Evolutionary conservation across 148 eudicot species (phyloP), one percentile per base, ranked within the genome.

Genomic region (Rhododendron henanense): DNA sequence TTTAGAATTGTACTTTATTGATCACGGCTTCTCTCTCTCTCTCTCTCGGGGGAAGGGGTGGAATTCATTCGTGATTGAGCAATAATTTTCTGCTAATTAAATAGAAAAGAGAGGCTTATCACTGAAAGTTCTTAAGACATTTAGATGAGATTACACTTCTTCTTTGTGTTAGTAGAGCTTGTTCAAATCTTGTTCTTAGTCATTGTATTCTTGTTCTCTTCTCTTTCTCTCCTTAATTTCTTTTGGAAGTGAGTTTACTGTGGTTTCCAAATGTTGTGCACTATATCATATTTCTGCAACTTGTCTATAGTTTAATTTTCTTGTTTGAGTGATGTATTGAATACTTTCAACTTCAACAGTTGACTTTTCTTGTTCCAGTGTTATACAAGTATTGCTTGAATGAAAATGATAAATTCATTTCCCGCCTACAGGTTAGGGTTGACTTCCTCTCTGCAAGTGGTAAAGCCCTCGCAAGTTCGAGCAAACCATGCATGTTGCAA

Each of bases 401-500:
- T 5, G 44, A 18, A 78, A 23, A 37, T 31, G 31, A 67, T 76
- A 14, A 67, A 31, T 33, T 51, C 14, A n/a, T 81, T 35, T 74
- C 28, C 33, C 35, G 15, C 78, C 48, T 67, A 79, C 76, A 94
- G 99, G 95, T 94, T 39, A 92, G 93, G 87, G 89, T 93, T 48
- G 96, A 95, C 75, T 93, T 92, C 74, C 89, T 94, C 18, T 89
- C 94, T 39, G 87, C 90, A 75, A 90, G 90, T 63, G 95, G 98
- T 33, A 90, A 88, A 82, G 75, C 89, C 81, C 90, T 95, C 15
- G 91, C 93, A 82, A 97, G 94, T 87, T 89, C 90, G 84, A 92
- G 92, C 87, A 94, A 89, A 39, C 94, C 98, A 41, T 93, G 94
- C 87, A 95, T 97, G 93, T 59, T 97, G 90, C 94, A 87, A 5